Evolutionary conservation across 1,284 basidiomycete species (phyloP), one percentile per base, ranked within the genome.

Genomic region (Sutorius eximius): DNA sequence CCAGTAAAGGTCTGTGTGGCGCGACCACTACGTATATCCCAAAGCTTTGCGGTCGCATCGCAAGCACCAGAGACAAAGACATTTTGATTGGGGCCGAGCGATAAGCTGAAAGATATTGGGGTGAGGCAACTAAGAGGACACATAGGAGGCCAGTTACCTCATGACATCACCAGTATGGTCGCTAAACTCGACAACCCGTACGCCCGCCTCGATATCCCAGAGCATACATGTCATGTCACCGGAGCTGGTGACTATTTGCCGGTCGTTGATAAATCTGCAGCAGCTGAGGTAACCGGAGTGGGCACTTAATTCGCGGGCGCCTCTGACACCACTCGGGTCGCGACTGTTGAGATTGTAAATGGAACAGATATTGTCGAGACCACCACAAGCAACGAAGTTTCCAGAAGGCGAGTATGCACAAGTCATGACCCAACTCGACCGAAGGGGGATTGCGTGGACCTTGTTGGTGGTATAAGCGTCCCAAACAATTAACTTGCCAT

Each of bases 171-270:
- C 97, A 15, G 95, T 98, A 73, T 99, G 97, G 75, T 98, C 97
- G 70, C 92, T 96, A 75, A 99, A 99, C 75, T 98, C 96, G 64
- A 94, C 89, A 15, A 95, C 91, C 58, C 95, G 82, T 2, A 95
- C 93, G 61, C 96, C 97, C 29, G 93, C 93, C 73, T 98, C 95
- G 61, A 99, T 93, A 75, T 99, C 96, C 96, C 97, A 99, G 38
- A 98, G 82, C 94, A 99, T 98, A 73, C 97, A 98, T 40, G 95
- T 97, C 95, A 98, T 99, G 75, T 99, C 96, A 57, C 96, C 96
- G 18, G 95, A 98, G 61, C 87, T 90, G 30, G 96, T 99, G 58
- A 99, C 87, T 66, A 99, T 98, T 80, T 99, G 95, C 57, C 95
- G 83, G 76, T 99, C 97, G 70, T 93, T 98, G 78, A 98, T 87